Evolutionary conservation across 495 filamentous ascomycete genomes (phyloP), one percentile per base, ranked within the genome.

Genomic region (Hypoxylon cercidicola): DNA sequence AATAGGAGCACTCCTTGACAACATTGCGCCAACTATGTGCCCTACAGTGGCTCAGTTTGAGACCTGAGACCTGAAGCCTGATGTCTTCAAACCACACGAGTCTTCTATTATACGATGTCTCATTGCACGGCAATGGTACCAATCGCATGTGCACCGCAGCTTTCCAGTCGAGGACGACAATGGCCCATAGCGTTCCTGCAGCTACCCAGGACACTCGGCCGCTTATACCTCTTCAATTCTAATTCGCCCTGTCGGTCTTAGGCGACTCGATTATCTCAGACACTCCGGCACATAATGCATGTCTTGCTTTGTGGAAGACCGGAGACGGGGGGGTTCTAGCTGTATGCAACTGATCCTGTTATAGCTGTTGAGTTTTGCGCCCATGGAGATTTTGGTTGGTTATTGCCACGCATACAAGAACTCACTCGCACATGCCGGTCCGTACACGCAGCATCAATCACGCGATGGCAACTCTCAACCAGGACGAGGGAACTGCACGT

Each of bases 231-330:
- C 30, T n/a, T 43, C 15, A 49, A 13, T 48, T 57, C 40, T 50
- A 18, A 61, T 53, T 61, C 41, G 57, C n/a, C 32, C 45, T 34
- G 10, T 19, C 41, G 5, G 23, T 9, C 37, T 62, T 37, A 46
- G 45, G 53, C 46, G 25, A 62, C 18, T 57, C 53, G 47, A 67
- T 37, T 45, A 62, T 54, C 57, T 62, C 47, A 46, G 37, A 50
- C 56, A 56, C 18, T 32, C 52, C 32, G 45, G 39, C 25, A 32
- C 23, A 25, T 47, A 39, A 57, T 66, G 47, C 63, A 61, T 57
- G 52, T 47, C 52, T 53, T 51, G 52, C 28, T 20, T 34, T 41
- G 47, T 30, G 10, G 41, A 56, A 25, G 46, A 28, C 41, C 35
- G 35, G 44, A 35, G 23, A 43, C 19, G 3, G 30, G 3, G 30